Evolutionary conservation across 768 basidiomycete genomes (phyloP), one percentile per base, ranked within the genome.

Genomic region (Termitomyces sp.): DNA sequence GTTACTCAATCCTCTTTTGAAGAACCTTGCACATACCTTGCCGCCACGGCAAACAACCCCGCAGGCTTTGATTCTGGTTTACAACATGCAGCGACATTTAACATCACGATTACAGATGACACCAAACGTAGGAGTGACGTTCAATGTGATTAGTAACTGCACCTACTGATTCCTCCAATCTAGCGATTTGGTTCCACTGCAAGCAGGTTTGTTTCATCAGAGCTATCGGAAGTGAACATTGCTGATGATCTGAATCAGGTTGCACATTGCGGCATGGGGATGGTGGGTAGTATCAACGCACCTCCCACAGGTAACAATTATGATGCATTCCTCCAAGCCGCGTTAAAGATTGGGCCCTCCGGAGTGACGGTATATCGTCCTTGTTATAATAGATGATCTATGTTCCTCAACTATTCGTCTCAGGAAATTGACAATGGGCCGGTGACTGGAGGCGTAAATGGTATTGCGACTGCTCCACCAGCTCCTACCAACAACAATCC

Each of bases 111-210:
- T 61, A 76, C 74, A n/a, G 75, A 79, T 60, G 75, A 76, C 62
- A 72, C 73, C 3, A 58, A 74, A 41, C 82, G 81, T 82, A 63
- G 61, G 79, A 67, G 13, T 16, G 31, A 7, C n/a, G n/a, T n/a
- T n/a, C n/a, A n/a, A n/a, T n/a, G 15, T 34, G n/a, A 13, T n/a
- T n/a, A 1, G 33, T 1, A 29, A 49, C 46, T 46, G 34, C 42
- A 57, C 41, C 5, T 24, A 18, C 41, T 20, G 46, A 53, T 44
- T n/a, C n/a, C n/a, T 44, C 46, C 7, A 28, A 36, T 54, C 16
- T 55, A 83, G 81, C 81, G 20, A 79, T 84, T 55, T 84, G 77
- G 77, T 83, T 77, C 78, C 77, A 78, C 65, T 83, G 82, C 73
- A 81, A 82, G 66, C 68, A 72, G 55, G 72, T 72, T 37, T 51